Evolutionary conservation across 257 asterid species (phyloP).

Genomic region (Fraxinus americana): DNA sequence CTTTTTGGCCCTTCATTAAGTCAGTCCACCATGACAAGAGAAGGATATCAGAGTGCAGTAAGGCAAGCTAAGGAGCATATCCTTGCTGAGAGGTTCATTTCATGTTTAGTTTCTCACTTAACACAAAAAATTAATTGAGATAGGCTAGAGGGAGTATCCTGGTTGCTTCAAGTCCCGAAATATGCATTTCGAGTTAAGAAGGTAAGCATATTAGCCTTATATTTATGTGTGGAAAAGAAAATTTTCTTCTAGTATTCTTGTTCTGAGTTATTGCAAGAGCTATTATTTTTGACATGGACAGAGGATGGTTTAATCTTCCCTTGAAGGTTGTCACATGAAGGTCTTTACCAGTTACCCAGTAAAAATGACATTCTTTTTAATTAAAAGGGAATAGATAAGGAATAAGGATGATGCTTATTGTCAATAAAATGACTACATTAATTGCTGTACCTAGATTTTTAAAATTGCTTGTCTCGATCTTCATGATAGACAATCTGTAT

Average conservation of each 20-base stretch:
- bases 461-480: too few relatives aligned
- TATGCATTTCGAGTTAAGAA: too few relatives aligned
- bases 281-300: not conserved
- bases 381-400: not conserved
- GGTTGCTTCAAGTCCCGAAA: too few relatives aligned
- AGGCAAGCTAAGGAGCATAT: slow-evolving; percentile 87
- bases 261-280: too few relatives aligned
- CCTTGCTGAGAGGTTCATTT: slow-evolving; percentile 55
- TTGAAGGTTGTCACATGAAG: not conserved
- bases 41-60: slow-evolving; percentile 75
- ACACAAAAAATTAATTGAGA: slow-evolving; percentile 20
- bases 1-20: slow-evolving; percentile 70
- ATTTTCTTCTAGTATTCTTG: too few relatives aligned
- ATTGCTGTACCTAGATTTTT: not conserved
- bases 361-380: not conserved
- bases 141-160: slow-evolving; percentile 56
- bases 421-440: slow-evolving; percentile 8
- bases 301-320: slow-evolving; percentile 8
- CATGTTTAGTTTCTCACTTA: slow-evolving; percentile 22
- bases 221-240: too few relatives aligned
- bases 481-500: too few relatives aligned
- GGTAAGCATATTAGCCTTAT: too few relatives aligned
- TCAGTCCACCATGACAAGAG: slow-evolving; percentile 75
- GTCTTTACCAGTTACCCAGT: not conserved
- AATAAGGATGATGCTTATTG: not conserved